Conservation (phyloP, 805 yeast species). For the Wickerhamiella allomyrinae region DNA sequence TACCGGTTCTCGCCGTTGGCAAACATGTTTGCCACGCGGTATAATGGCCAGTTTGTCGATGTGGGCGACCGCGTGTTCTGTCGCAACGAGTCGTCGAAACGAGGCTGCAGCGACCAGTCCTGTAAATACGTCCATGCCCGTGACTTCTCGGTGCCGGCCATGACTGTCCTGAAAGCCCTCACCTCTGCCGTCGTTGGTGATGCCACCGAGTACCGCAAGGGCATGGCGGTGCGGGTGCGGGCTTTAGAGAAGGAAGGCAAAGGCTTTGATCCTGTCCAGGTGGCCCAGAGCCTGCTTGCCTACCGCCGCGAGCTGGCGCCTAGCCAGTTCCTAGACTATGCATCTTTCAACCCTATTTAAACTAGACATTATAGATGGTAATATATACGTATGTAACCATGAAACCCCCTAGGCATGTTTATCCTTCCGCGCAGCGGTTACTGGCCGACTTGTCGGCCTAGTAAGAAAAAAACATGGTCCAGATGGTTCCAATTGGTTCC, state of each 20-base stretch:
- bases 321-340: neutral
- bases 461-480: too few relatives aligned
- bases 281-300: neutral
- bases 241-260: neutral
- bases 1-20: slow-evolving; percentile 14
- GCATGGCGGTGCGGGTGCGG: neutral
- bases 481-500: too few relatives aligned
- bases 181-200: neutral
- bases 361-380: neutral
- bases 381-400: too few relatives aligned
- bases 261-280: neutral
- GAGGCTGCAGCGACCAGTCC: slow-evolving; percentile 3
- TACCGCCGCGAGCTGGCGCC: slow-evolving; percentile 3
- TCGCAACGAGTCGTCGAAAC: slow-evolving; percentile 8
- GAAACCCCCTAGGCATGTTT: too few relatives aligned
- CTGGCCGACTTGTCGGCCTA: too few relatives aligned
- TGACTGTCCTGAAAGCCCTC: neutral
- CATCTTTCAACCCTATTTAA: neutral
- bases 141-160: slow-evolving; percentile 9
- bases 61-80: slow-evolving; percentile 9
- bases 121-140: slow-evolving; percentile 14
- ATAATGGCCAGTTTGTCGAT: slow-evolving; percentile 13
- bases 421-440: too few relatives aligned
- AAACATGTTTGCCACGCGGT: slow-evolving; percentile 9
- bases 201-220: neutral